phyloP scores from a whole-genome alignment of 768 basidiomycete species.

The Porphyrellus cyaneotinctus region DNA sequence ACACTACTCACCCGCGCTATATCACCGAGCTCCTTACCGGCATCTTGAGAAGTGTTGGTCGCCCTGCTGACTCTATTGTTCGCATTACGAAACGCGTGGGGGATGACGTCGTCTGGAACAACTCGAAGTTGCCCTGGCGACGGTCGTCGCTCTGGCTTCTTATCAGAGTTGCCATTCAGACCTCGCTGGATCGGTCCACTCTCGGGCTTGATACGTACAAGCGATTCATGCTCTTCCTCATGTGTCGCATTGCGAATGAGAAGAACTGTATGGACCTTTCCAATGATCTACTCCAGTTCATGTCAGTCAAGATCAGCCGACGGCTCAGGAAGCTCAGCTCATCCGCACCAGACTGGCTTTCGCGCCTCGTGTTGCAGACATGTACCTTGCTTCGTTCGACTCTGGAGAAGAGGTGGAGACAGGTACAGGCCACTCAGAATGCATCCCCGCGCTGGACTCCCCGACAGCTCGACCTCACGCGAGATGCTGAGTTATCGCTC shows the following conservation, averaged over 20 bases:
- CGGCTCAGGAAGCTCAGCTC: conserved; percentile 36
- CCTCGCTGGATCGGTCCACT: conserved; percentile 24
- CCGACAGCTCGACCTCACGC: conserved; percentile 20
- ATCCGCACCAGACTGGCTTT: conserved; percentile 16
- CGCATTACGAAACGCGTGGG: conserved; percentile 40
- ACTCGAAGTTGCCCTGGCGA: conserved; percentile 42
- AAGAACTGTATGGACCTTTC: conserved; percentile 1
- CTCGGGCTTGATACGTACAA: conserved; percentile 28
- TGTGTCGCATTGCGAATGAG: conserved; percentile 14
- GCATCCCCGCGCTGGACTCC: conserved; percentile 31
- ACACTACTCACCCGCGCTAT: conserved; percentile 42
- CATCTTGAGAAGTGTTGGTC: conserved; percentile 39
- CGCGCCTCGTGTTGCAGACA: neutral
- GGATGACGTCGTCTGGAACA: conserved; percentile 45
- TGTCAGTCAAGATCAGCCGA: conserved; percentile 36
- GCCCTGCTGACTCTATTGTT: conserved; percentile 25
- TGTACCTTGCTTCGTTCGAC: conserved; percentile 13
- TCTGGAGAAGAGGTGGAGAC: conserved; percentile 36
- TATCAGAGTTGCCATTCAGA: conserved; percentile 44
- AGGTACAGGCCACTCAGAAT: conserved; percentile 27
- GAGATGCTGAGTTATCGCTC: conserved; percentile 36
- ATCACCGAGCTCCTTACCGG: conserved; percentile 46
- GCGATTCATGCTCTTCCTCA: conserved; percentile 30
- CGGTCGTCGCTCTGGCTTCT: conserved; percentile 49
- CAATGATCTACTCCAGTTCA: conserved; percentile 36